phyloP scores from a whole-genome alignment of 805 yeast species.

The Vanderwaltozyma tropicalis region DNA sequence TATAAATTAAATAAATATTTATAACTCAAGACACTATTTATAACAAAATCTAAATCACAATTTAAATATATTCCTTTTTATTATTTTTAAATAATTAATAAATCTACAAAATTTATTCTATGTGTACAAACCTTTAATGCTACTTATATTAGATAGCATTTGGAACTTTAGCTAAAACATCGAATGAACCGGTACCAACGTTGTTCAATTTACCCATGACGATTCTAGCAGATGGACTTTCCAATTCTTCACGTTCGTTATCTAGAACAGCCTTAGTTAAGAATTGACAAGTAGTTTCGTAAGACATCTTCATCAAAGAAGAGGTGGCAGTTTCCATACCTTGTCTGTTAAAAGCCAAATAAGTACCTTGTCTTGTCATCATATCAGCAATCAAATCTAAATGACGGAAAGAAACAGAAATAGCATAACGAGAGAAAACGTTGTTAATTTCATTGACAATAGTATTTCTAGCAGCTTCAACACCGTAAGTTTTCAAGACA shows the following conservation, averaged over 20 bases:
- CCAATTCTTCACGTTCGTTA: constrained; percentile 77
- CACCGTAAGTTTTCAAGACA: constrained; percentile 87
- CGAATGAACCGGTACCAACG: constrained; percentile 96
- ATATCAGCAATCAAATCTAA: constrained; percentile 94
- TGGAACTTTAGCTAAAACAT: constrained; percentile 43
- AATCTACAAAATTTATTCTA: no score
- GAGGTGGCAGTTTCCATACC: constrained; percentile 95
- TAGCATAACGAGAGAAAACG: constrained; percentile 94
- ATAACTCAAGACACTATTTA: no score
- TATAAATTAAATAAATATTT: no score
- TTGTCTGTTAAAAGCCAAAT: constrained; percentile 93
- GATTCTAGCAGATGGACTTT: constrained; percentile 86
- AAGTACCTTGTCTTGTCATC: constrained; percentile 98
- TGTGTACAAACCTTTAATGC: not conserved
- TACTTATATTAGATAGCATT: constrained; percentile 3
- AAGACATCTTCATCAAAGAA: constrained; percentile 96
- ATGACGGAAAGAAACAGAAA: constrained; percentile 85
- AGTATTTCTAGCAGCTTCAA: constrained; percentile 97
- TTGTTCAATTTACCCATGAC: constrained; percentile 84
- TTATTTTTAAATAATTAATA: no score
- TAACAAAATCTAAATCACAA: no score
- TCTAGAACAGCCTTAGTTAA: constrained; percentile 92
- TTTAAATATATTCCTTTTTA: no score
- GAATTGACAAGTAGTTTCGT: constrained; percentile 96
- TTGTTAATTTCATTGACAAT: constrained; percentile 91